Evolutionary conservation across 306 rosid genomes (phyloP).

Genomic region (Sechiopsis laciniata): DNA sequence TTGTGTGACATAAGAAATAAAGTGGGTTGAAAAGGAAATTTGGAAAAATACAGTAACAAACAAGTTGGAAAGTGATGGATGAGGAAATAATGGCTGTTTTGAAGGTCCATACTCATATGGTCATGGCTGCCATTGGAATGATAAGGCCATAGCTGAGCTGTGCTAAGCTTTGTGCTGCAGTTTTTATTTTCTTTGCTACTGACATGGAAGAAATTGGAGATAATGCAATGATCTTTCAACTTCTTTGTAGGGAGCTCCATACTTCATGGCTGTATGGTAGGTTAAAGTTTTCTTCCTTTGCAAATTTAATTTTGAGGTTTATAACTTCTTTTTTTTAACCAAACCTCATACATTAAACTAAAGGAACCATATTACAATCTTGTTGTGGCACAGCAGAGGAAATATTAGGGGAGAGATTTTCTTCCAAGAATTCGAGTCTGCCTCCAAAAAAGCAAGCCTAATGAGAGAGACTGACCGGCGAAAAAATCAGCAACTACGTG

Average conservation of each 20-base stretch:
- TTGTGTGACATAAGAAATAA: background rate
- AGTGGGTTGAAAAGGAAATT: background rate
- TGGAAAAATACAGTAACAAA: background rate
- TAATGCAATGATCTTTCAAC: background rate
- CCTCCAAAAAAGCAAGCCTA: too few relatives aligned
- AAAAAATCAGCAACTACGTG: too few relatives aligned
- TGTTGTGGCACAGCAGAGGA: too few relatives aligned
- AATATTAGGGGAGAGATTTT: too few relatives aligned
- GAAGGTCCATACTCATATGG: background rate
- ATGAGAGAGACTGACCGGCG: too few relatives aligned
- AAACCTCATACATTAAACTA: too few relatives aligned
- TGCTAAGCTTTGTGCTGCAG: background rate
- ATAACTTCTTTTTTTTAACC: too few relatives aligned
- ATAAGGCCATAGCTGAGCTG: background rate
- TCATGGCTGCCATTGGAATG: background rate
- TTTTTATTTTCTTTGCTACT: background rate
- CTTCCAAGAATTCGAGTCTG: too few relatives aligned
- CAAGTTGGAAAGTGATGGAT: background rate
- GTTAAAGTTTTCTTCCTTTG: too few relatives aligned
- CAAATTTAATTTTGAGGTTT: too few relatives aligned
- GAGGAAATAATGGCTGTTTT: background rate
- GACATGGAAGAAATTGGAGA: background rate
- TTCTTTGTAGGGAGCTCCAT: background rate
- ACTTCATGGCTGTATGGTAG: background rate
- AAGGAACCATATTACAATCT: too few relatives aligned